Evolutionary conservation across 2,329 filamentous ascomycete genomes (phyloP), one percentile per base, ranked within the genome.

Genomic region (Penicillium carneum): DNA sequence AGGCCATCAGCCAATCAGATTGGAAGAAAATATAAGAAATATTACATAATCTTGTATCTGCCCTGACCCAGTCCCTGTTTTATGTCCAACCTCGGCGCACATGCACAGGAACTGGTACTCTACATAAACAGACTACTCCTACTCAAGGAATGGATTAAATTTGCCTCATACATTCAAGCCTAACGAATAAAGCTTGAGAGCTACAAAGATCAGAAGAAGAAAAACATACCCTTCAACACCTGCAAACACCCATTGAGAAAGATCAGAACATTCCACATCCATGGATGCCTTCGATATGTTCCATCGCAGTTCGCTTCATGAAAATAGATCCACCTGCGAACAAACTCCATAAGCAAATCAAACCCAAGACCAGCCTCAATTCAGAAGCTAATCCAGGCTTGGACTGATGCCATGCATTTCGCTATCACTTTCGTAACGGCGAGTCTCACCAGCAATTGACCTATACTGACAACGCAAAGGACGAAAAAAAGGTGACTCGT

Each of bases 311-410:
- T 58, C 55, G 39, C 56, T 46, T 14, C 29, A 9, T 58, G 47
- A 51, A 46, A 38, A 53, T 29, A 52, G 34, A 38, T 53, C 47
- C 29, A 38, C 41, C 48, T 43, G 47, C 56, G 46, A 38, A 53
- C 20, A 58, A 53, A 58, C 56, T 53, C 56, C 56, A 53, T 33
- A 46, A 45, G 47, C 48, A 58, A 45, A 39, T 38, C 56, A 46
- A 11, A 31, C 48, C 48, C 42, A 46, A 38, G 34, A n/a, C 14
- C 56, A 20, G 49, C 23, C 23, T 43, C 41, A n/a, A 47, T 38
- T 29, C 10, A 23, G 39, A 50, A 23, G 16, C 36, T 12, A 16
- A 11, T 26, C 11, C 31, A 33, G 48, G 23, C 31, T 31, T n/a
- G 16, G 33, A 36, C 38, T 58, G 48, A 18, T 20, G 34, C 39